phyloP scores from a whole-genome alignment of 2,329 filamentous ascomycete species.

The Lachnellula subtilissima region DNA sequence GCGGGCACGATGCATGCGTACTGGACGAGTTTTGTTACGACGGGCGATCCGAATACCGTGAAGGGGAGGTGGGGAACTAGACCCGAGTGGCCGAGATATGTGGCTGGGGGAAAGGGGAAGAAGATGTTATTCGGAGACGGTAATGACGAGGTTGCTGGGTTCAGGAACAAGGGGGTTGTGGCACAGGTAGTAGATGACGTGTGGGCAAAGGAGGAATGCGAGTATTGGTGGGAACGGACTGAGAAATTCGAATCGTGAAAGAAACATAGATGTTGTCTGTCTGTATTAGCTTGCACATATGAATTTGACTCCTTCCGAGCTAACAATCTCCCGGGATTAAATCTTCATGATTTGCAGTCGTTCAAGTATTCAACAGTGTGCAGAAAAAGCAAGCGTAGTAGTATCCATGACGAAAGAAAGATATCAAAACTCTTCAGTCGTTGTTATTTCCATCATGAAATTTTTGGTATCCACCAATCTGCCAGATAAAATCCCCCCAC shows the following conservation, averaged over 20 bases:
- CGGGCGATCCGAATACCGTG: conserved; percentile 29
- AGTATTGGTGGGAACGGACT: conserved; percentile 58
- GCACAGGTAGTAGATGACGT: conserved; percentile 40
- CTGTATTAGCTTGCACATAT: neutral
- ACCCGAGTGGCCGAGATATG: conserved; percentile 22
- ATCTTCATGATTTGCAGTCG: too few species aligned
- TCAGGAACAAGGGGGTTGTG: conserved; percentile 36
- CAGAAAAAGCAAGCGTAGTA: too few species aligned
- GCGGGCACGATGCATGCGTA: conserved; percentile 29
- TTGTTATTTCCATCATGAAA: too few species aligned
- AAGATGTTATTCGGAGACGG: conserved; percentile 52
- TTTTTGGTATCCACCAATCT: too few species aligned
- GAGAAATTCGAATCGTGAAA: conserved; percentile 36
- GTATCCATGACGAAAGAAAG: too few species aligned
- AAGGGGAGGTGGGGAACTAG: conserved; percentile 14
- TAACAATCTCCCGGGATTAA: too few species aligned
- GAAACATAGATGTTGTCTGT: neutral
- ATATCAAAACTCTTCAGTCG: too few species aligned
- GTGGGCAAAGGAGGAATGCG: conserved; percentile 45
- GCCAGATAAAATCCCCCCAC: too few species aligned
- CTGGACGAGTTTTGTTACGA: conserved; percentile 29
- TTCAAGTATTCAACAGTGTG: too few species aligned
- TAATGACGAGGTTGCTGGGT: conserved; percentile 49
- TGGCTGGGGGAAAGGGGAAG: conserved; percentile 2
- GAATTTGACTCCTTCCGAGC: too few species aligned